A percentile compares a stretch with the other conserved stretches of the same genome.
These are phyloP conservation scores for Coemansia sp. DNA, from an alignment of 192 early-diverging fungal genomes.

Conservation along the genomic window DNA sequence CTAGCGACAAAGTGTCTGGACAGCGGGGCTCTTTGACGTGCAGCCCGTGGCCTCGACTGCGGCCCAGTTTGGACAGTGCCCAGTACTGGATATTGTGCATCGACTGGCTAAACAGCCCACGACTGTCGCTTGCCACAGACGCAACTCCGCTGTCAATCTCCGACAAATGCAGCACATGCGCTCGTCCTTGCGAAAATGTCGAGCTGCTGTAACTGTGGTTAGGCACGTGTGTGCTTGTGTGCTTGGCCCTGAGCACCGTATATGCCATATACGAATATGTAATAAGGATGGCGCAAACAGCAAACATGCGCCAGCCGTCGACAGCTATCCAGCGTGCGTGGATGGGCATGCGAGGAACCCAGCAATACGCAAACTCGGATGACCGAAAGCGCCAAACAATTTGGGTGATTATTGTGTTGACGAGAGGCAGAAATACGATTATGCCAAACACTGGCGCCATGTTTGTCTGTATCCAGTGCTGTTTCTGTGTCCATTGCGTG, in stretches of 20 bases:
- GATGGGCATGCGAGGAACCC: slow-evolving; percentile 46
- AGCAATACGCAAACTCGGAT: slow-evolving; percentile 48
- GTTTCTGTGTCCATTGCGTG: slow-evolving; percentile 18
- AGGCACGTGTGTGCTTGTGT: not conserved
- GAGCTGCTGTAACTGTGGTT: not conserved
- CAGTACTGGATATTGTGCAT: slow-evolving; percentile 40
- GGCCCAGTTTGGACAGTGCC: slow-evolving; percentile 36
- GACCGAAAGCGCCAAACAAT: slow-evolving; percentile 51
- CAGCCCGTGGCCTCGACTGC: slow-evolving; percentile 11
- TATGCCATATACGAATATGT: slow-evolving; percentile 15
- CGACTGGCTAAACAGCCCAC: slow-evolving; percentile 45
- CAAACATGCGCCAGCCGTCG: slow-evolving; percentile 38
- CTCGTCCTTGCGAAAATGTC: too few species aligned
- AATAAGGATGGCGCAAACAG: slow-evolving; percentile 13
- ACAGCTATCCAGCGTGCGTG: slow-evolving; percentile 50
- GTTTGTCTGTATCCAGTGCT: slow-evolving; percentile 47
- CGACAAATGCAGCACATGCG: not conserved
- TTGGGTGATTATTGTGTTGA: slow-evolving; percentile 23
- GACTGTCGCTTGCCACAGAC: not conserved
- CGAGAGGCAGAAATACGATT: slow-evolving; percentile 34
- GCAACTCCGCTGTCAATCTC: slow-evolving; percentile 29
- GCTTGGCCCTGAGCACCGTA: not conserved
- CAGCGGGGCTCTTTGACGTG: too few species aligned
- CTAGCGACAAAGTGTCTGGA: too few species aligned
- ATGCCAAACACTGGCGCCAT: slow-evolving; percentile 38